Base-by-base conservation (phyloP, 225 moss, liverwort and hornwort species). In the Pseudoscleropodium purum region DNA sequence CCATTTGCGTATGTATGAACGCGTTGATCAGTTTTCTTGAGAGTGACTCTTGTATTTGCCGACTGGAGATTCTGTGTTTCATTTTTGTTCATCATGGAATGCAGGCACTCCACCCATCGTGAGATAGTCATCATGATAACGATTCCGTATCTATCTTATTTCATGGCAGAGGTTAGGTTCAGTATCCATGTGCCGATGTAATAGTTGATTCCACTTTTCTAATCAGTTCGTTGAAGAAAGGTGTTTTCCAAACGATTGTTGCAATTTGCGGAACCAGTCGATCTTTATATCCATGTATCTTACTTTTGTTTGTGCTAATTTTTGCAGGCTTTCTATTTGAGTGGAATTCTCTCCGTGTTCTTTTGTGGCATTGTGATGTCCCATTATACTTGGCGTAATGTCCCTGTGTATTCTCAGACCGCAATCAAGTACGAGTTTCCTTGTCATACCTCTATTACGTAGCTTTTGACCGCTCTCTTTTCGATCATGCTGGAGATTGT, bases 291-390 rank as follows among this genome's bases (percentile, higher is more conserved):
- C 16, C 4, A 26, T 30, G 19, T 75, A 57, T 79, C 84, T 88
- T 63, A 84, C 54, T 79, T 82, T 79, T 61, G 31, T 31, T 10
- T 76, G 41, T 69, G 36, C 70, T 36, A 2, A 54, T 59, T 43
- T 89, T 76, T 88, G 90, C 93, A 95, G 94, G 94, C 95, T 49
- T 97, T 97, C 87, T 93, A 94, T 68, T 81, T 97, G 90, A 99
- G 97, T 84, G 97, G 99, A 88, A 99, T 97, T 65, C 93, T 99
- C 34, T 97, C 97, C 6, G 99, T 99, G 75, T 97, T 99, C 82
- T 99, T 99, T 51, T 99, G 97, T 83, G 97, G 99, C 86, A 99
- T 99, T 91, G 97, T 97, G 43, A 99, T 97, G 99, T 99, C 99
- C 80, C 99, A 99, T 90, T 97, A 97, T 79, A 99, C 97, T 54